phyloP scores from a whole-genome alignment of 768 basidiomycete species.

The Lactifluus pinguis region DNA sequence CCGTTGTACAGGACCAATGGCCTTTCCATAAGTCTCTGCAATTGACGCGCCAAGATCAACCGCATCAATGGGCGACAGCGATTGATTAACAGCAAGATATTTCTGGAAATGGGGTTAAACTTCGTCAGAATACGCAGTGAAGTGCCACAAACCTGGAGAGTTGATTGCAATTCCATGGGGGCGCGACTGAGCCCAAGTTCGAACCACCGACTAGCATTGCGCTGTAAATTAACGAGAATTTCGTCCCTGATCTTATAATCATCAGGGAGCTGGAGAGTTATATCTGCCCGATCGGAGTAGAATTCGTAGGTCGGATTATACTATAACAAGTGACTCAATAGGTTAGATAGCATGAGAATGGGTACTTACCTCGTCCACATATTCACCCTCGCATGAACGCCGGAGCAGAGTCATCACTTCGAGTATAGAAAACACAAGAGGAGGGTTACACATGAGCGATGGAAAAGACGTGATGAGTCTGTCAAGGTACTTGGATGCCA shows the following conservation, averaged over 20 bases:
- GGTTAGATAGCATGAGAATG: not conserved
- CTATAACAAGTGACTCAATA: slow-evolving; percentile 31
- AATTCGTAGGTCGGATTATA: slow-evolving; percentile 85
- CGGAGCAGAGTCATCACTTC: slow-evolving; percentile 87
- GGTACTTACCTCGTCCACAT: slow-evolving; percentile 68
- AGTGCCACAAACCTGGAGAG: slow-evolving; percentile 59
- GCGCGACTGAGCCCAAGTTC: slow-evolving; percentile 79
- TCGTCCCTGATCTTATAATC: slow-evolving; percentile 80
- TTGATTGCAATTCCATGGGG: slow-evolving; percentile 87
- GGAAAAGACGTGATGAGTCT: slow-evolving; percentile 86
- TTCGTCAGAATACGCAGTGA: not conserved
- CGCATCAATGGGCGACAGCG: slow-evolving; percentile 56
- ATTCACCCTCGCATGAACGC: slow-evolving; percentile 84
- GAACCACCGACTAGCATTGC: slow-evolving; percentile 76
- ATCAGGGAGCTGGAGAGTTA: slow-evolving; percentile 76
- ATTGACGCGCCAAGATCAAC: slow-evolving; percentile 89
- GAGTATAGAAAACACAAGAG: slow-evolving; percentile 80
- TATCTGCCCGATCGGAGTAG: slow-evolving; percentile 62
- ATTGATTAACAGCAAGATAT: slow-evolving; percentile 75
- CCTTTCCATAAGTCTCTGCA: slow-evolving; percentile 78
- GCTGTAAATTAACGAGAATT: slow-evolving; percentile 66
- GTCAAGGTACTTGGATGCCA: slow-evolving; percentile 78
- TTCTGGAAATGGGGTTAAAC: slow-evolving; percentile 40
- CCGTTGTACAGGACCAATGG: slow-evolving; percentile 67
- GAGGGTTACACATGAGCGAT: slow-evolving; percentile 85